Evolutionary conservation across 805 yeast genomes (phyloP).

Genomic region (Spathaspora girioi): DNA sequence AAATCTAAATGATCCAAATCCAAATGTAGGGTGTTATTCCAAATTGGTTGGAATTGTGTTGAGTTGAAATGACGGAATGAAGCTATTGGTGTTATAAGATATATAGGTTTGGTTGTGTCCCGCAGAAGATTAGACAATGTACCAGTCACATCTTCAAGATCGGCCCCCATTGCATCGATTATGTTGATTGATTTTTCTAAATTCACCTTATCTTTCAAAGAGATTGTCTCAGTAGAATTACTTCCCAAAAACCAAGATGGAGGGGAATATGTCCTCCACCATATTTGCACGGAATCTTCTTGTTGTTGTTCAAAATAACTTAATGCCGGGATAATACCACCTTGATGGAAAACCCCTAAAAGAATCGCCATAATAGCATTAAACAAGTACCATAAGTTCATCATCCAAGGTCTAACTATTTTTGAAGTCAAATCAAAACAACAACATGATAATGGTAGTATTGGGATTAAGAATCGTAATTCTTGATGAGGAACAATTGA

Average conservation of each 20-base stretch:
- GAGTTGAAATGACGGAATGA: constrained; percentile 23
- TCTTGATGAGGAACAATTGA: constrained; percentile 91
- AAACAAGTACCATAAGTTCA: constrained; percentile 57
- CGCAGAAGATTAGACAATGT: constrained; percentile 3
- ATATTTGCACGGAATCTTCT: constrained; percentile 45
- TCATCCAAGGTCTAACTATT: constrained; percentile 15
- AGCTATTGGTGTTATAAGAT: constrained; percentile 39
- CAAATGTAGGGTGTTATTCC: constrained; percentile 45
- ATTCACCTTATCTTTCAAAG: constrained; percentile 12
- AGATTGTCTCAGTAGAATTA: constrained; percentile 8
- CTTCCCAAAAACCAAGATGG: constrained; percentile 77
- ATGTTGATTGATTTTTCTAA: constrained; percentile 15
- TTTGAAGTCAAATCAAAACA: constrained; percentile 43
- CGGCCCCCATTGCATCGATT: constrained; percentile 51
- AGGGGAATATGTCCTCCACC: constrained; percentile 96
- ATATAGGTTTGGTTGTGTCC: constrained; percentile 6
- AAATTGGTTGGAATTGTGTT: constrained; percentile 15
- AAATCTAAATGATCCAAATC: constrained; percentile 76
- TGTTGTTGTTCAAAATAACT: constrained; percentile 25
- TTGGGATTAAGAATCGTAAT: constrained; percentile 77
- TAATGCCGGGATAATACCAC: constrained; percentile 77
- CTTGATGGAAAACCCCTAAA: constrained; percentile 86
- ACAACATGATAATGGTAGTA: constrained; percentile 65
- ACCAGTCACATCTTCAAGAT: constrained; percentile 17
- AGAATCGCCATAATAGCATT: constrained; percentile 55